Evolutionary conservation across 2,329 filamentous ascomycete species (phyloP), one percentile per base, ranked within the genome.

Genomic region (Nannizziopsis arthrosporioides): DNA sequence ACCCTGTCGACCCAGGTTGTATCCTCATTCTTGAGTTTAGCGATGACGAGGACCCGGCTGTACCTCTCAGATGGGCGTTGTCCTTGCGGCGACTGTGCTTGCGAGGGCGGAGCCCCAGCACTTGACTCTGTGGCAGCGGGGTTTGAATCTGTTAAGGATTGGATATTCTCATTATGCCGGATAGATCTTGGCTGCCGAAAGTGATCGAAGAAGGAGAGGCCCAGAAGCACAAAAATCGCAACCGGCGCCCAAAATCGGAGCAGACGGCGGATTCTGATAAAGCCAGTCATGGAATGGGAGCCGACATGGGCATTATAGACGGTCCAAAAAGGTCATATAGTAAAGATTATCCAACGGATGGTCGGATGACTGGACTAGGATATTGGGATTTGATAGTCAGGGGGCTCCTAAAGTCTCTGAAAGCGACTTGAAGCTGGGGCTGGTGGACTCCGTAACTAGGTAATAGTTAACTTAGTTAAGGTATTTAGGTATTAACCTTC

Each of bases 31-130:
- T 69, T 71, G 17, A 71, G 71, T 41, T 70, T 69, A 1, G 77
- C 70, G 43, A 80, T 67, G 4, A 82, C 73, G 18, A 81, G 58
- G 1, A 65, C 68, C 19, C 73, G 73, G 2, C 74, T 74, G 56
- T 77, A 80, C 36, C 69, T 34, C 15, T n/a, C 31, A 19, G 36
- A 17, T 32, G 46, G 17, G 12, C 37, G 39, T 27, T 10, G 30
- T 17, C 36, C 22, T 35, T 41, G 36, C 34, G 32, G 14, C 22
- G 34, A 22, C n/a, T 9, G 18, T 36, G 31, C 10, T 11, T 12
- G 10, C 18, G 32, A 15, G 30, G 22, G 22, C 22, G 22, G 22
- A 27, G 22, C 7, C 22, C 22, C 22, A 7, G 22, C 22, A 36
- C 34, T 36, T 36, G 17, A 39, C 9, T 2, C 14, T n/a, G 11